Evolutionary conservation across 1,284 basidiomycete genomes (phyloP).

Genomic region (Ceratobasidium sp.): DNA sequence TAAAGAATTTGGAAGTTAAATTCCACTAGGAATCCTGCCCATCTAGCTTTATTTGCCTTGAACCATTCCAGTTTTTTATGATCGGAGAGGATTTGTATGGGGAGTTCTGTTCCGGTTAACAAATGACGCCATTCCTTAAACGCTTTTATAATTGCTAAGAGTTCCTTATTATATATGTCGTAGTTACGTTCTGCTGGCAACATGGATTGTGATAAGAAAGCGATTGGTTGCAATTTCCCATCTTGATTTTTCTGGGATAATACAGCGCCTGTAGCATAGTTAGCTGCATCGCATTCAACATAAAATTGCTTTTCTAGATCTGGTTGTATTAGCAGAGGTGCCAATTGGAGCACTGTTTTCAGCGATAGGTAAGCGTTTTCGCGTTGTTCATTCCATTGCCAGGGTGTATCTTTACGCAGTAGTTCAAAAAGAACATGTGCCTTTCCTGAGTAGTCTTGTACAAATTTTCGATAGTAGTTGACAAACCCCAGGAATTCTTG

Average conservation of each 20-base stretch:
- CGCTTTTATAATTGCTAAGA: neutral
- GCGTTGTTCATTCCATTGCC: neutral
- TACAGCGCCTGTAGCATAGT: constrained; percentile 20
- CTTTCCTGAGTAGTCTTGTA: constrained; percentile 49
- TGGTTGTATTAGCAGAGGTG: neutral
- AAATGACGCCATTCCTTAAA: neutral
- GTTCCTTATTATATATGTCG: constrained; percentile 7
- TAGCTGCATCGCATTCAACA: constrained; percentile 24
- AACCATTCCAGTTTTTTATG: no score
- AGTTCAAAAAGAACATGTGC: constrained; percentile 46
- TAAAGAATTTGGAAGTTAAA: neutral
- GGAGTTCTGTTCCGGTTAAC: neutral
- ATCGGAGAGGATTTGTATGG: neutral
- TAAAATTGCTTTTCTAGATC: neutral
- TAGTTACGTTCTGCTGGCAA: neutral
- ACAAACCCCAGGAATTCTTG: no score
- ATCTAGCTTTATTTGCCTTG: constrained; percentile 6
- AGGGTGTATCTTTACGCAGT: neutral
- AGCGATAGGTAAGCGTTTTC: neutral
- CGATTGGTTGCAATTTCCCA: constrained; percentile 20
- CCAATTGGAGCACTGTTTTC: neutral
- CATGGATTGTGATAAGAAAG: neutral
- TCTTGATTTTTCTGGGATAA: constrained; percentile 16
- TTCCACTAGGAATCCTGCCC: neutral
- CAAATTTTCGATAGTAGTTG: no score